phyloP scores from a whole-genome alignment of 2,329 filamentous ascomycete genomes.

The Hawksworthiomyces lignivorus region DNA sequence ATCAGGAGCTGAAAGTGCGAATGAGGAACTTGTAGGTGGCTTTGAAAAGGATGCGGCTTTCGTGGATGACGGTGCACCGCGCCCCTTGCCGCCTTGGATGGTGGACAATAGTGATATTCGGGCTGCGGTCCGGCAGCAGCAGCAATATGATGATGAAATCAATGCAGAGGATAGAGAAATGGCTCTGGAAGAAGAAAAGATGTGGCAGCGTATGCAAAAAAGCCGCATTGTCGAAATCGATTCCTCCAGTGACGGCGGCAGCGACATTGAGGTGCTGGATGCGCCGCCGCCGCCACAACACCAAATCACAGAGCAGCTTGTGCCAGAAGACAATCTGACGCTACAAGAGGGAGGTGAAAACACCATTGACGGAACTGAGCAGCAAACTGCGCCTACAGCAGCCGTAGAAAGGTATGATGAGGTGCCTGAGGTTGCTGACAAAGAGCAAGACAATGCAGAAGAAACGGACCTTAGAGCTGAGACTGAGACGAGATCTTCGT shows the following conservation, averaged over 20 bases:
- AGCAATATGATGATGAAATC: conserved; percentile 48
- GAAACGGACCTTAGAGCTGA: no score
- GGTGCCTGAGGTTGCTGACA: background rate
- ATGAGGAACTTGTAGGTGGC: conserved; percentile 54
- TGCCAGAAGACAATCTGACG: background rate
- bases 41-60: conserved; percentile 40
- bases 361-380: no score
- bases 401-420: background rate
- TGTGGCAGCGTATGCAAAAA: conserved; percentile 33
- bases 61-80: conserved; percentile 35
- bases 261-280: conserved; percentile 52
- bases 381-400: background rate
- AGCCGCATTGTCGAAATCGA: conserved; percentile 49
- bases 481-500: conserved; percentile 12
- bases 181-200: conserved; percentile 47
- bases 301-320: background rate
- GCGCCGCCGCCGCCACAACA: conserved; percentile 25
- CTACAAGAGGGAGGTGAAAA: no score
- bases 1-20: conserved; percentile 12
- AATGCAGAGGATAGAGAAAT: conserved; percentile 56
- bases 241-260: conserved; percentile 48
- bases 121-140: conserved; percentile 52
- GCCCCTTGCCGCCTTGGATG: conserved; percentile 73
- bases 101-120: conserved; percentile 57
- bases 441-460: background rate